Percentiles rank a stretch among this genome's conserved stretches.
phyloP scores from a whole-genome alignment of 1,284 basidiomycete genomes.

The Leccinum fuscescens region DNA sequence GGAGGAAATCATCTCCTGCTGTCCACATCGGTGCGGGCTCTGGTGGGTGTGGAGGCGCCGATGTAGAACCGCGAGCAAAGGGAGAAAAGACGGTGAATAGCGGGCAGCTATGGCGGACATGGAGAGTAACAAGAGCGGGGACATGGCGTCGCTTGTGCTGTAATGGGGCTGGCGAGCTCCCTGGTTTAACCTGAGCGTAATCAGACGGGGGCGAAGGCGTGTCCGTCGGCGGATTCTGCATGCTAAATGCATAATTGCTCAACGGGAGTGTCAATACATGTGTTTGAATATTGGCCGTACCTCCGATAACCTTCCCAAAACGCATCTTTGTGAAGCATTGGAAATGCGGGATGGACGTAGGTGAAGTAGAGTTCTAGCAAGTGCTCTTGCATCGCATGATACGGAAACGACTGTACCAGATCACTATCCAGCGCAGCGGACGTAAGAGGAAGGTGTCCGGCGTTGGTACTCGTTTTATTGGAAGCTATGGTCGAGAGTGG shows the following conservation, averaged over 20 bases:
- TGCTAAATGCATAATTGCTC: conserved; percentile 12
- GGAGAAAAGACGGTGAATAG: conserved; percentile 48
- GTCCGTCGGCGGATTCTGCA: conserved; percentile 26
- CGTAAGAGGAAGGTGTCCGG: conserved; percentile 12
- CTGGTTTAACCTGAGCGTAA: conserved; percentile 21
- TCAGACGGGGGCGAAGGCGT: conserved; percentile 36
- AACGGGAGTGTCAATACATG: not conserved
- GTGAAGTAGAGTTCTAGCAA: conserved; percentile 75
- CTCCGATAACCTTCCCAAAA: conserved; percentile 63
- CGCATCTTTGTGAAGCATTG: conserved; percentile 66
- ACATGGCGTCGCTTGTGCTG: conserved; percentile 46
- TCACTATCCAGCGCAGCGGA: conserved; percentile 37
- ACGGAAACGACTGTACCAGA: conserved; percentile 46
- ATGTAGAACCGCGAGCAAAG: conserved; percentile 36
- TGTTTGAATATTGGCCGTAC: conserved; percentile 30
- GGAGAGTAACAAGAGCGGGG: conserved; percentile 67
- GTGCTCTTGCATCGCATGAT: conserved; percentile 57
- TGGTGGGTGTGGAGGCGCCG: conserved; percentile 38
- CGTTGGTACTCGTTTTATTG: conserved; percentile 6
- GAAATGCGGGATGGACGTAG: conserved; percentile 74
- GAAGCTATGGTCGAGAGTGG: conserved; percentile 6
- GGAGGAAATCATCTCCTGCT: conserved; percentile 74
- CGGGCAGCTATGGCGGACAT: conserved; percentile 80
- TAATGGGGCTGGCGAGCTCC: conserved; percentile 37
- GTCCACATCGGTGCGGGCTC: conserved; percentile 76